phyloP scores from a whole-genome alignment of 495 filamentous ascomycete species.

The Opeltia flavorubescens region DNA sequence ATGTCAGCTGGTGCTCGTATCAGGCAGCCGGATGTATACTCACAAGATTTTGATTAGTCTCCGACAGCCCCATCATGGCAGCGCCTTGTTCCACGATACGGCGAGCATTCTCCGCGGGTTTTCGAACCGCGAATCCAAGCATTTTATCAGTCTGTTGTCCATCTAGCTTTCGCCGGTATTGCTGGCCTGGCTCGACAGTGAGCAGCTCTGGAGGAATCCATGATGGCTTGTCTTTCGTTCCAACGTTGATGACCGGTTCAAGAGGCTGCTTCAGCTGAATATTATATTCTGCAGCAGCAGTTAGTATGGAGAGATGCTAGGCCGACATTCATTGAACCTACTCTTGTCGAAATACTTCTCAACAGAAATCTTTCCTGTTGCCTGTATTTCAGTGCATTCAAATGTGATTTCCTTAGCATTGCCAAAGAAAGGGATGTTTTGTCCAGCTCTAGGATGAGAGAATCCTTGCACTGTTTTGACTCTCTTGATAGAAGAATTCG shows the following conservation, averaged over 20 bases:
- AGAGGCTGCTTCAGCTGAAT: neutral
- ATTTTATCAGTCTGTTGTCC: slow-evolving; percentile 45
- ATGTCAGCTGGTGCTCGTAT: neutral
- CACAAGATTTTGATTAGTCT: slow-evolving; percentile 1
- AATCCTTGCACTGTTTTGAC: neutral
- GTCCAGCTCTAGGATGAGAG: neutral
- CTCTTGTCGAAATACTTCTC: neutral
- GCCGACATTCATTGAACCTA: neutral
- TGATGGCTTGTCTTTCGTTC: slow-evolving; percentile 37
- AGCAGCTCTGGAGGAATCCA: slow-evolving; percentile 59
- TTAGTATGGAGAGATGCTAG: neutral
- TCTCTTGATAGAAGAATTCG: too few relatives aligned
- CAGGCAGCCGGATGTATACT: neutral
- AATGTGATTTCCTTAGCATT: neutral
- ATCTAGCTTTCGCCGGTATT: slow-evolving; percentile 38
- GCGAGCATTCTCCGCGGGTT: slow-evolving; percentile 47
- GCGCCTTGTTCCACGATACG: slow-evolving; percentile 47
- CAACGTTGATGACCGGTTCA: slow-evolving; percentile 60
- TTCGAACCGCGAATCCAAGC: slow-evolving; percentile 55
- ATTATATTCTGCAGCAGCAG: neutral
- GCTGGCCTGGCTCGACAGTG: slow-evolving; percentile 50
- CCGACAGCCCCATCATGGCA: slow-evolving; percentile 42
- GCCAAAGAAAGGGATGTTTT: neutral
- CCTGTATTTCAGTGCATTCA: neutral
- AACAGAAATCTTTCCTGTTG: neutral